phyloP scores from a whole-genome alignment of 1,284 basidiomycete species.

The Ganoderma multipileum region DNA sequence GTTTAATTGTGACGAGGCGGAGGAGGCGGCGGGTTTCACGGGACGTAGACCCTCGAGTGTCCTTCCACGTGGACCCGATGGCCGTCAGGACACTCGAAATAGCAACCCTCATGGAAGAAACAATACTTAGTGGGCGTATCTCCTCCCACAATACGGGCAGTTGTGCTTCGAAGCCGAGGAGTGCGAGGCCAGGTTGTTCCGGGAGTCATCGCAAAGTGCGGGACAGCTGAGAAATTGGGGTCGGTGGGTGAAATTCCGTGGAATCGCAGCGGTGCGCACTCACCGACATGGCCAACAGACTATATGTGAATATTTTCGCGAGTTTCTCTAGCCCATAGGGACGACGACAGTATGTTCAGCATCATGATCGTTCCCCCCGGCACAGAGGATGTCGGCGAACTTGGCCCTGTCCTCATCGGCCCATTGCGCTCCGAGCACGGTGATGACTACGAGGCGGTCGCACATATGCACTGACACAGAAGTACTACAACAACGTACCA shows the following conservation, averaged over 20 bases:
- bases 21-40: conserved; percentile 26
- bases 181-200: conserved; percentile 70
- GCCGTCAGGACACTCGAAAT: neutral
- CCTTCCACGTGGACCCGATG: conserved; percentile 59
- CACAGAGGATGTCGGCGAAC: conserved; percentile 92
- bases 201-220: conserved; percentile 75
- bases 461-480: too few relatives aligned
- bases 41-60: conserved; percentile 68
- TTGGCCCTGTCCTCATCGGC: conserved; percentile 98
- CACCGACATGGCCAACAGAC: conserved; percentile 84
- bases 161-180: conserved; percentile 69
- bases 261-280: conserved; percentile 36
- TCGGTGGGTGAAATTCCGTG: too few relatives aligned
- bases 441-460: conserved; percentile 57
- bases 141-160: conserved; percentile 77
- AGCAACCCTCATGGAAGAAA: neutral
- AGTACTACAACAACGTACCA: conserved; percentile 16
- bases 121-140: conserved; percentile 43
- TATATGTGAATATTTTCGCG: too few relatives aligned
- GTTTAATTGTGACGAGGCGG: neutral
- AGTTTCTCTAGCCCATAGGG: too few relatives aligned
- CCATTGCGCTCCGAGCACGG: conserved; percentile 93
- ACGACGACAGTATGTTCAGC: too few relatives aligned
- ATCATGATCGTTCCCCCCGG: too few relatives aligned
- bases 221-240: conserved; percentile 61